phyloP scores from a whole-genome alignment of 2,329 filamentous ascomycete species.

The Fusarium liriodendri region DNA sequence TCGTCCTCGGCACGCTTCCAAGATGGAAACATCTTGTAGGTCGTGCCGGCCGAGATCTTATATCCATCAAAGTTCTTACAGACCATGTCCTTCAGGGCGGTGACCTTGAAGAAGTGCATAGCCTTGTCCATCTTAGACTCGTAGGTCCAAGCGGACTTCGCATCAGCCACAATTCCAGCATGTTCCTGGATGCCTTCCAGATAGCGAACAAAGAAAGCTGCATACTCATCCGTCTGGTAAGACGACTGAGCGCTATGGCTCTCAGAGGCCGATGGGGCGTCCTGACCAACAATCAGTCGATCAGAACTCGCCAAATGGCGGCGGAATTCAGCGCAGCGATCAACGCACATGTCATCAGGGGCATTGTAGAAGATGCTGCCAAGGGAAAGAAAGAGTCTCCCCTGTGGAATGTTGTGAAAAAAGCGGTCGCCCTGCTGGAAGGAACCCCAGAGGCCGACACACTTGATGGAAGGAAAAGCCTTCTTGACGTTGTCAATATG shows the following conservation, averaged over 20 bases:
- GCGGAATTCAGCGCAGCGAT: constrained; percentile 31
- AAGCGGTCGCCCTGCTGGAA: constrained; percentile 34
- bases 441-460: constrained; percentile 33
- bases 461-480: constrained; percentile 12
- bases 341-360: constrained; percentile 20
- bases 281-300: constrained; percentile 30
- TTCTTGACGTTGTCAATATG: constrained; percentile 30
- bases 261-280: constrained; percentile 14
- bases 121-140: constrained; percentile 6
- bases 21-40: constrained; percentile 35
- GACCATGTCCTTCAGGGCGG: constrained; percentile 14
- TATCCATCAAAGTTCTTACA: constrained; percentile 15
- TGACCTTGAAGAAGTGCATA: constrained; percentile 37
- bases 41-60: not conserved
- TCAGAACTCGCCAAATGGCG: constrained; percentile 16
- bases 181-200: constrained; percentile 9
- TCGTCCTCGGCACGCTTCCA: constrained; percentile 36
- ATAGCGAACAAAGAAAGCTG: constrained; percentile 23
- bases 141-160: constrained; percentile 8
- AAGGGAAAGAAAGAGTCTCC: constrained; percentile 28
- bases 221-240: constrained; percentile 29
- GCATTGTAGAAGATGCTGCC: constrained; percentile 38
- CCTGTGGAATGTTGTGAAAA: constrained; percentile 3
- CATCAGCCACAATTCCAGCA: constrained; percentile 14
- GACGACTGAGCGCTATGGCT: not conserved